phyloP scores from a whole-genome alignment of 108 stramenopile genomes.

The Schizochytrium sp. region DNA sequence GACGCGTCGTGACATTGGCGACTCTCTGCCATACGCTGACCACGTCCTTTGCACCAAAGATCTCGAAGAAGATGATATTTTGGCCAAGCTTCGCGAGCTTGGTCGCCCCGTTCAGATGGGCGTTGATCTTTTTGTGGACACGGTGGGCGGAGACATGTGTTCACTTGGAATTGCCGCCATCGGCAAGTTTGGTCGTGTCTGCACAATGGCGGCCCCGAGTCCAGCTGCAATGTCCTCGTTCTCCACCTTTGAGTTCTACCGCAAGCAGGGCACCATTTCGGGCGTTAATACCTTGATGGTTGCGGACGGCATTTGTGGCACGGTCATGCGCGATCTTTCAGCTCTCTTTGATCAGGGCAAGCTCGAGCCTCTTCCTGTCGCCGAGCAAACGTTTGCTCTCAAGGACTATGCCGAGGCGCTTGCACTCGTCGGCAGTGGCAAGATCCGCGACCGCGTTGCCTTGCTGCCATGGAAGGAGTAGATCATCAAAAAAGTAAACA shows the following conservation, averaged over 20 bases:
- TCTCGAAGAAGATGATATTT: neutral
- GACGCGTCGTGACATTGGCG: neutral
- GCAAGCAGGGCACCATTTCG: neutral
- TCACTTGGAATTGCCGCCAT: neutral
- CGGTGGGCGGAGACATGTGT: neutral
- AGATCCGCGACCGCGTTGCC: neutral
- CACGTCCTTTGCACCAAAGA: neutral
- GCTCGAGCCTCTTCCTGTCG: neutral
- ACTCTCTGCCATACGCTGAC: neutral
- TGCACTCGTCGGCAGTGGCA: neutral
- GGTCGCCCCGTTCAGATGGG: neutral
- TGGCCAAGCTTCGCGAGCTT: neutral
- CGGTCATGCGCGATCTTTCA: neutral
- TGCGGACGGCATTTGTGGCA: neutral
- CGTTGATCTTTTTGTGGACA: neutral
- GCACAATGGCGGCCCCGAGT: neutral
- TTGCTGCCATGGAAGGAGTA: neutral
- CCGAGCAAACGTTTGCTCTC: neutral
- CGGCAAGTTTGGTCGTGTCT: neutral
- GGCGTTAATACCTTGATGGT: neutral
- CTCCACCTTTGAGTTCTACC: neutral
- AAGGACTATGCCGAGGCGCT: neutral
- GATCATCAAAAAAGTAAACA: too few relatives aligned
- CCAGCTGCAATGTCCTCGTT: neutral
- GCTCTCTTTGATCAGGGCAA: neutral